Percentiles rank a stretch among this genome's conserved stretches.
phyloP scores from a whole-genome alignment of 1,284 basidiomycete species.

The Leucocoprinus gongylophorus region DNA sequence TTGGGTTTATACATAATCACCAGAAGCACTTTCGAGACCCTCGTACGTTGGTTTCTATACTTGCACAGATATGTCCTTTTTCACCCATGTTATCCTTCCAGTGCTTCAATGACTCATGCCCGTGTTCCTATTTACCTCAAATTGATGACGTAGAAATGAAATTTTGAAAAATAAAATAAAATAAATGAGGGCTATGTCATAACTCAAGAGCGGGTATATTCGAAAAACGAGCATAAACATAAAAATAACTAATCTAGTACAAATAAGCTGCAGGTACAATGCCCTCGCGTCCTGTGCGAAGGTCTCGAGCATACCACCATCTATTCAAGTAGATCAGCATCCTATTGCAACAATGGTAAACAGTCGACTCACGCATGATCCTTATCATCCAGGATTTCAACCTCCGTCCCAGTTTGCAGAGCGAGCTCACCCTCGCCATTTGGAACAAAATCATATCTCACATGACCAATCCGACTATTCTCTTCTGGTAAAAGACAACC shows the following conservation, averaged over 20 bases:
- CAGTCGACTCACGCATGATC: slow-evolving; percentile 61
- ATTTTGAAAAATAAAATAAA: too few species aligned
- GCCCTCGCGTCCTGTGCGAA: slow-evolving; percentile 71
- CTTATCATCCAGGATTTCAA: slow-evolving; percentile 71
- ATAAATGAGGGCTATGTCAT: too few species aligned
- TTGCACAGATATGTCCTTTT: not conserved
- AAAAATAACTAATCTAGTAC: slow-evolving; percentile 42
- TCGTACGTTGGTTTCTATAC: slow-evolving; percentile 28
- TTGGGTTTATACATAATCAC: slow-evolving; percentile 72
- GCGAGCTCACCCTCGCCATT: slow-evolving; percentile 69
- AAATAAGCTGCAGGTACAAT: slow-evolving; percentile 86
- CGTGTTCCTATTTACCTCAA: not conserved
- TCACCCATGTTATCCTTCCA: not conserved
- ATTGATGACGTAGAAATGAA: not conserved
- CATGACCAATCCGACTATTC: slow-evolving; percentile 63
- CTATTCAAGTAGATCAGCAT: slow-evolving; percentile 33
- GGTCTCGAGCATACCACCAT: slow-evolving; percentile 89
- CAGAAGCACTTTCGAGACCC: slow-evolving; percentile 85
- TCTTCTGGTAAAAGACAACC: slow-evolving; percentile 63
- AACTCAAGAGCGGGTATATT: slow-evolving; percentile 1
- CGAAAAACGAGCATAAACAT: slow-evolving; percentile 17
- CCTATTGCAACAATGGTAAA: not conserved
- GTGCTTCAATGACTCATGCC: slow-evolving; percentile 15
- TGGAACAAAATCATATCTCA: slow-evolving; percentile 75
- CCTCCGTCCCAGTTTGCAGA: slow-evolving; percentile 61